A percentile compares a stretch with the other conserved stretches of the same genome.
These are phyloP conservation scores for Deinandra increscens DNA, from an alignment of 129 eudicot genomes.

Conservation along the genomic window DNA sequence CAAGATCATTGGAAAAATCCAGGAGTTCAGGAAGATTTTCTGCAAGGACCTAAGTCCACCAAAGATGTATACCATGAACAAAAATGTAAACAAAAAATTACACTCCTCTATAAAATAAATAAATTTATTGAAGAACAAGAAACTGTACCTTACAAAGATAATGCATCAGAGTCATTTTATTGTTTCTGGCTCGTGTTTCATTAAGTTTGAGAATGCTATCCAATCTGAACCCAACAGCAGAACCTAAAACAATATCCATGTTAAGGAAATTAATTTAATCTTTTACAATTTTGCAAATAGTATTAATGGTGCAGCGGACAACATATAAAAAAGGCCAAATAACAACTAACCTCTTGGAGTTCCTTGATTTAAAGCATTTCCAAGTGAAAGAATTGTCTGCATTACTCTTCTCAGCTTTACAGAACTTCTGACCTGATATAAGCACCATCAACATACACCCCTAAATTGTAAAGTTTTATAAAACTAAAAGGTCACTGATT, in stretches of 20 bases:
- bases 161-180: slow-evolving; percentile 94
- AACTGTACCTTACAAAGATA: slow-evolving; percentile 90
- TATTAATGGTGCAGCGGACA: background rate
- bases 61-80: slow-evolving; percentile 9
- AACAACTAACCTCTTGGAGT: slow-evolving; percentile 73
- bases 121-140: background rate
- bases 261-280: background rate
- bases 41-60: slow-evolving; percentile 59
- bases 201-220: slow-evolving; percentile 94
- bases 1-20: slow-evolving; percentile 79
- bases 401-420: slow-evolving; percentile 73
- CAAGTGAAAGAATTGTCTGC: slow-evolving; percentile 94
- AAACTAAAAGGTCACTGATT: slow-evolving; percentile 6
- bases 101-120: background rate
- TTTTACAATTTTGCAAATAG: background rate
- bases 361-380: slow-evolving; percentile 98
- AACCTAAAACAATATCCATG: slow-evolving; percentile 48
- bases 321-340: background rate
- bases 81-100: slow-evolving; percentile 2
- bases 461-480: slow-evolving; percentile 12
- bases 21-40: slow-evolving; percentile 92
- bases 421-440: slow-evolving; percentile 82
- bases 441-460: slow-evolving; percentile 29
- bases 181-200: slow-evolving; percentile 87
- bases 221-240: slow-evolving; percentile 94